A percentile compares a stretch with the other conserved stretches of the same genome.
These are phyloP conservation scores for Fraxinus velutina DNA, from an alignment of 305 asterid genomes.

Conservation along the genomic window DNA sequence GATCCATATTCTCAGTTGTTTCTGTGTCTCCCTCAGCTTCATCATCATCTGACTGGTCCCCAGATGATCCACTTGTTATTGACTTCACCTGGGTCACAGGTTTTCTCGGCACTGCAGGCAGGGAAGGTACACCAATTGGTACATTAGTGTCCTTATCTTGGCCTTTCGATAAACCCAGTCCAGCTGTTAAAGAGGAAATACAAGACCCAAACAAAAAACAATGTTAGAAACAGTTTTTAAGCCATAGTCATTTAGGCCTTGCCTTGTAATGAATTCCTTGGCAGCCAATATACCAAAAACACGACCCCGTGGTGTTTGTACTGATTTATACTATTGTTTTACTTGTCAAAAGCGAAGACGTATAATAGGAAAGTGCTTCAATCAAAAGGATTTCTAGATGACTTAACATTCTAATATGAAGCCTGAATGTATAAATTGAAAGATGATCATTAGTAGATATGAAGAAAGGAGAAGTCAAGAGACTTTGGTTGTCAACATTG, in stretches of 20 bases:
- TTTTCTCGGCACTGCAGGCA: slow-evolving; percentile 54
- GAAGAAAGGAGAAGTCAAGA: not conserved
- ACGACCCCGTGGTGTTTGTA: not conserved
- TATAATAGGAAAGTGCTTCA: not conserved
- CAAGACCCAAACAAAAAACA: slow-evolving; percentile 13
- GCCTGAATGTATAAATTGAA: not conserved
- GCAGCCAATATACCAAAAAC: not conserved
- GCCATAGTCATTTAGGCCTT: not conserved
- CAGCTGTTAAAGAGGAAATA: slow-evolving; percentile 42
- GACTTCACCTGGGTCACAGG: slow-evolving; percentile 62
- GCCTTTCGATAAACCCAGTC: slow-evolving; percentile 43
- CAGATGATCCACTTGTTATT: slow-evolving; percentile 87
- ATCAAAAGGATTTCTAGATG: not conserved
- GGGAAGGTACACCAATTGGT: slow-evolving; percentile 60
- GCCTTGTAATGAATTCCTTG: not conserved
- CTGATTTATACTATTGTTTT: not conserved
- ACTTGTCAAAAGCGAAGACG: not conserved
- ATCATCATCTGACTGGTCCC: slow-evolving; percentile 88
- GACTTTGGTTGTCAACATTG: not conserved
- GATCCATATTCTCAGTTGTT: slow-evolving; percentile 52
- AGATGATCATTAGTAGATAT: not conserved
- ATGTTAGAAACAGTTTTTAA: slow-evolving; percentile 2
- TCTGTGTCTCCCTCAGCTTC: slow-evolving; percentile 86
- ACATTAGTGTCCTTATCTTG: slow-evolving; percentile 59
- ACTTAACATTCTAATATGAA: not conserved